Evolutionary conservation across 2,329 filamentous ascomycete species (phyloP).

Genomic region (Ceratocystis alfenasii): DNA sequence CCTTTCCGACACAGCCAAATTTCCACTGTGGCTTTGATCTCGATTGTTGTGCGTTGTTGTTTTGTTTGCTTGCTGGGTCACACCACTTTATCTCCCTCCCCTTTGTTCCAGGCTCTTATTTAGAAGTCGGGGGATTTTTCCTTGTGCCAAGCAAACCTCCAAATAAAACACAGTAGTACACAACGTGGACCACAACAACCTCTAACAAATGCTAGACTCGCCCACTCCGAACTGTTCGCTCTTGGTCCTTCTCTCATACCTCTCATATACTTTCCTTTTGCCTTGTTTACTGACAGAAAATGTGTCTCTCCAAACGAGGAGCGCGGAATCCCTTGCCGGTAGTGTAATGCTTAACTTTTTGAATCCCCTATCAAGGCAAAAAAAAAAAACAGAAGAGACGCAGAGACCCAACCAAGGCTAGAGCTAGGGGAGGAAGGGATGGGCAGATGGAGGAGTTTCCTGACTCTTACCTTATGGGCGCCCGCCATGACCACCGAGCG

Average conservation of each 20-base stretch:
- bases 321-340: constrained; percentile 5
- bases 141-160: not conserved
- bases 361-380: not conserved
- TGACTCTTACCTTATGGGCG: not conserved
- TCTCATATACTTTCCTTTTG: too few species aligned
- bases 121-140: not conserved
- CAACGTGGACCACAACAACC: not conserved
- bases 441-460: constrained; percentile 1
- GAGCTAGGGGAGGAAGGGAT: not conserved
- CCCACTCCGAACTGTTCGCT: not conserved
- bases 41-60: not conserved
- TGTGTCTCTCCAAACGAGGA: not conserved
- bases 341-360: not conserved
- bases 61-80: not conserved
- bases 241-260: not conserved
- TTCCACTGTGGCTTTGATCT: not conserved
- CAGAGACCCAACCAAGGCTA: not conserved
- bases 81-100: not conserved
- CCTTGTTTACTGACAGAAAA: not conserved
- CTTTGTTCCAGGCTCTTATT: not conserved
- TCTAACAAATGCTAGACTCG: not conserved
- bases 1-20: not conserved
- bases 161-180: not conserved
- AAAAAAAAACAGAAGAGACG: not conserved
- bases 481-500: constrained; percentile 1